Evolutionary conservation across 345 rosid species (phyloP).

Genomic region (Euphorbia lathyris): DNA sequence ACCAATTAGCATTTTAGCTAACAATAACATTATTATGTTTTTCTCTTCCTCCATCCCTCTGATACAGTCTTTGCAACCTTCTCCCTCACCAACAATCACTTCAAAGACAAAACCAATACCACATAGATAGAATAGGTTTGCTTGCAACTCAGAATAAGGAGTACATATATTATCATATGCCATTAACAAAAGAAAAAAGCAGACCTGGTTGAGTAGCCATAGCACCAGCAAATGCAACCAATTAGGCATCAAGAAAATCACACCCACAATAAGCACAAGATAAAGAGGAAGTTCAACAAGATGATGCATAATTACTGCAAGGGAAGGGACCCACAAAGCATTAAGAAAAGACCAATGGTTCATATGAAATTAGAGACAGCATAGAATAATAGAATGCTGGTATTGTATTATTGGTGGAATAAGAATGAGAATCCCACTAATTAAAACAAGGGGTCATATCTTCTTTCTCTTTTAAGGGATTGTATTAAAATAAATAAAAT

Average conservation of each 20-base stretch:
- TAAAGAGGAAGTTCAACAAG: slow-evolving; percentile 1
- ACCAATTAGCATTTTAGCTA: no score
- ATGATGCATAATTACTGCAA: slow-evolving; percentile 38
- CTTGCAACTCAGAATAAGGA: background rate
- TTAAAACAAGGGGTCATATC: background rate
- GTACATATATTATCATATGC: no score
- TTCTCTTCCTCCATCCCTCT: no score
- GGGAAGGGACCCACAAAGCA: slow-evolving; percentile 58
- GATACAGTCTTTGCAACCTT: no score
- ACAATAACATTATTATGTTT: no score
- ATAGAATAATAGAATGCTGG: background rate
- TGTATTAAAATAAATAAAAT: no score
- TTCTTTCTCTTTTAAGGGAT: background rate
- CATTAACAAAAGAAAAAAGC: slow-evolving; percentile 7
- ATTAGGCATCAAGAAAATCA: slow-evolving; percentile 27
- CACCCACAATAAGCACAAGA: slow-evolving; percentile 13
- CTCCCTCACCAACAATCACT: no score
- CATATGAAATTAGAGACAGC: slow-evolving; percentile 21
- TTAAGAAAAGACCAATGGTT: slow-evolving; percentile 17
- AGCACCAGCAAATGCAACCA: slow-evolving; percentile 22
- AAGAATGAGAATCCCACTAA: slow-evolving; percentile 24
- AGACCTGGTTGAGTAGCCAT: slow-evolving; percentile 42
- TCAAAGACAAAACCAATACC: background rate
- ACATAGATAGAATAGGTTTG: background rate
- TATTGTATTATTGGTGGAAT: background rate